These are phyloP conservation scores for Arctium lappa DNA, from an alignment of 129 eudicot genomes.

Conservation along the genomic window DNA sequence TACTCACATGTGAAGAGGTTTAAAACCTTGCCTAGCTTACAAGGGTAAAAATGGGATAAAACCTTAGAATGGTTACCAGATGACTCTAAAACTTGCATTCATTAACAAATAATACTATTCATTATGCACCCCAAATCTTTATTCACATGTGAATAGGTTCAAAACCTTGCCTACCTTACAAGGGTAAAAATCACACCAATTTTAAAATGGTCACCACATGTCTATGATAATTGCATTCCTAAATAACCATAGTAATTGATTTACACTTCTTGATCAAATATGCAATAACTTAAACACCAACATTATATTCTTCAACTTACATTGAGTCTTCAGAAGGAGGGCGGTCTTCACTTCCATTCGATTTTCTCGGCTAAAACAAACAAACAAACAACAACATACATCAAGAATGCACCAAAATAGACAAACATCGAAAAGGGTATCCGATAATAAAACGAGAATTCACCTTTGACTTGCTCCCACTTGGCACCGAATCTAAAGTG, in stretches of 20 bases:
- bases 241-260: neutral
- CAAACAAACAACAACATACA: conserved; percentile 9
- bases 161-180: neutral
- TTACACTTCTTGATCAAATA: neutral
- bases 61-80: too few relatives aligned
- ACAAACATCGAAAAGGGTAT: neutral
- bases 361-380: conserved; percentile 46
- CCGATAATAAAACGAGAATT: neutral
- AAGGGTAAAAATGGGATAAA: too few relatives aligned
- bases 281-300: neutral
- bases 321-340: conserved; percentile 37
- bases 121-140: neutral
- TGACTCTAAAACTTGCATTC: neutral
- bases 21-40: neutral
- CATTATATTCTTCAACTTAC: conserved; percentile 41
- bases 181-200: neutral
- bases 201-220: neutral
- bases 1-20: neutral
- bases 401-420: neutral
- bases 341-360: conserved; percentile 35
- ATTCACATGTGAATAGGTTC: neutral
- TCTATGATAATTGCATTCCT: neutral
- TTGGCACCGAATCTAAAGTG: conserved; percentile 40
- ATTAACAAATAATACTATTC: neutral
- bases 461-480: conserved; percentile 43